Percentiles rank a stretch among this genome's conserved stretches.
Evolutionary conservation across 352 stramenopile species (phyloP).

Genomic region (Phytophthora hybrid): DNA sequence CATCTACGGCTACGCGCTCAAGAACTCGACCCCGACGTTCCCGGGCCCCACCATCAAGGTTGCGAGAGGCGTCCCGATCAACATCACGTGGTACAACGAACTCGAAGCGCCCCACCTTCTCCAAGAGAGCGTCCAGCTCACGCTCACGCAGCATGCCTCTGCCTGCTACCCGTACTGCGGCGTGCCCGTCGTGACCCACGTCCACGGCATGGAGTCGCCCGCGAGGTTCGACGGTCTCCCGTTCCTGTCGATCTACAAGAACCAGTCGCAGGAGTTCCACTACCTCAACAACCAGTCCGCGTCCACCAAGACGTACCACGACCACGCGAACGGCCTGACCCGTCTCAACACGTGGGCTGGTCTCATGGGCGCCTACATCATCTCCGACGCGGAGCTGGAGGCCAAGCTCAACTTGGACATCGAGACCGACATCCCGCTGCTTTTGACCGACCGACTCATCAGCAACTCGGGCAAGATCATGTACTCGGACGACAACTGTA

Average conservation of each 20-base stretch:
- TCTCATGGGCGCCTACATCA: conserved; percentile 63
- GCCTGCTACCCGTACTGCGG: conserved; percentile 66
- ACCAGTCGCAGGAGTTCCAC: conserved; percentile 53
- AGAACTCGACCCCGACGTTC: conserved; percentile 42
- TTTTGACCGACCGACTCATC: conserved; percentile 55
- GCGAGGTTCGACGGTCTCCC: conserved; percentile 58
- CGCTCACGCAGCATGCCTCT: conserved; percentile 46
- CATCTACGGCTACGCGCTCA: conserved; percentile 55
- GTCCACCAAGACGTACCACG: conserved; percentile 68
- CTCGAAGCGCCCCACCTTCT: conserved; percentile 50
- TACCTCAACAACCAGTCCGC: conserved; percentile 73
- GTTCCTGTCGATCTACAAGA: conserved; percentile 59
- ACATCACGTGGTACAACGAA: conserved; percentile 56
- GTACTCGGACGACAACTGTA: conserved; percentile 66
- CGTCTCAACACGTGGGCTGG: conserved; percentile 70
- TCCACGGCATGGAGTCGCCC: conserved; percentile 62
- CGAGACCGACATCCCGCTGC: conserved; percentile 60
- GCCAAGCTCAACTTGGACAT: conserved; percentile 57
- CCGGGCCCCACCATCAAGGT: conserved; percentile 53
- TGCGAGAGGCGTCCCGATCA: conserved; percentile 42
- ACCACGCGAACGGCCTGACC: conserved; percentile 62
- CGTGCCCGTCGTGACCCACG: conserved; percentile 59
- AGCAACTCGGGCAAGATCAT: conserved; percentile 49
- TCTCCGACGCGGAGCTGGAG: conserved; percentile 51
- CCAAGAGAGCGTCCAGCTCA: conserved; percentile 43